phyloP scores from a whole-genome alignment of 2,329 filamentous ascomycete species.

The Ophiostoma pallidulum region DNA sequence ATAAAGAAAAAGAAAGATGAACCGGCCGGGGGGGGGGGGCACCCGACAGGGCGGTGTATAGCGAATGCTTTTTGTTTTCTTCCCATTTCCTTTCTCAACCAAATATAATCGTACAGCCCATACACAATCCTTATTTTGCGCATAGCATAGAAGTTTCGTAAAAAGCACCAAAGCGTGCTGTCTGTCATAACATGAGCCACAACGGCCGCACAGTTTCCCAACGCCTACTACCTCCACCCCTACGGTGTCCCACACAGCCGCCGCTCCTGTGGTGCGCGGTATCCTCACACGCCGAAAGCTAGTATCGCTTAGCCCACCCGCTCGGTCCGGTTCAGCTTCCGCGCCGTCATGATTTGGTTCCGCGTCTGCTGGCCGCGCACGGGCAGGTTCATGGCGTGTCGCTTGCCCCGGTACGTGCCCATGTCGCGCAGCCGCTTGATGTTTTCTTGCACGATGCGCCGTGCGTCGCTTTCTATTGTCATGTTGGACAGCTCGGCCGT shows the following conservation, averaged over 20 bases:
- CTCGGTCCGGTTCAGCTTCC: constrained; percentile 52
- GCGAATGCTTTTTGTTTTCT: not conserved
- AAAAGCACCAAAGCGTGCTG: too few relatives aligned
- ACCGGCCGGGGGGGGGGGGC: not conserved
- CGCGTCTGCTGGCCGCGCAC: constrained; percentile 85
- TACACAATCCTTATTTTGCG: not conserved
- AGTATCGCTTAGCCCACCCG: constrained; percentile 31
- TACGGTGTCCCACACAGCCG: not conserved
- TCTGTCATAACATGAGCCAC: not conserved
- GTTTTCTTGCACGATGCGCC: constrained; percentile 69
- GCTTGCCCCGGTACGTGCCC: constrained; percentile 75
- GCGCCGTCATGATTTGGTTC: constrained; percentile 55
- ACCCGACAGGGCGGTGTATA: not conserved
- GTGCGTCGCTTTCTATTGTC: constrained; percentile 87
- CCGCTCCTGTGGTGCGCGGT: not conserved
- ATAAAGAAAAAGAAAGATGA: not conserved
- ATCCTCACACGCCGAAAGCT: too few relatives aligned
- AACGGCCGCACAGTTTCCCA: not conserved
- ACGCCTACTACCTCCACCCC: not conserved
- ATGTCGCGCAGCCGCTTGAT: constrained; percentile 83
- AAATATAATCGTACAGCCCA: not conserved
- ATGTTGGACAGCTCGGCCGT: constrained; percentile 80
- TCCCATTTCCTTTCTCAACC: not conserved
- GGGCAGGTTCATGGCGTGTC: constrained; percentile 88
- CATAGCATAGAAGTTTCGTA: too few relatives aligned